Base-by-base conservation (phyloP, 225 moss, liverwort and hornwort genomes). In the Physcomitrellopsis africana region DNA sequence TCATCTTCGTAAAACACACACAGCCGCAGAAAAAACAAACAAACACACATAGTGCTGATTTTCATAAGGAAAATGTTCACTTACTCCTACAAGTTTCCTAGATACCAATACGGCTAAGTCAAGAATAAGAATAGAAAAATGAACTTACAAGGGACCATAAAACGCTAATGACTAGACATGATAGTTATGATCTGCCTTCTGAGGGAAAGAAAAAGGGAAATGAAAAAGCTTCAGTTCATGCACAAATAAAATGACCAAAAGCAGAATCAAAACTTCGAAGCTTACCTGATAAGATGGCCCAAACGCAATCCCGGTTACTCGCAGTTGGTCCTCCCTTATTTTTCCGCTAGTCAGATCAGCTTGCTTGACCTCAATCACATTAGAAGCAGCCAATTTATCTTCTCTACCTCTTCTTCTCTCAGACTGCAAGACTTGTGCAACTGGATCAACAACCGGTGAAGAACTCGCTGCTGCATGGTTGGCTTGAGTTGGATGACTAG, bases 351-450 rank as follows among this genome's bases (percentile, higher is more conserved):
- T 99, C 71, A 99, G 86, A 72, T 99, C 99, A 44, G 95, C 87
- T 82, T 99, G 99, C 64, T 91, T 99, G 29, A 99, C 94, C 85
- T 99, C 99, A 59, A 95, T 92, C 54, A 99, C 86, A 69, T 70
- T 82, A 12, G 89, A 84, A 27, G 89, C 88, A 27, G 81, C 79
- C 83, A 78, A 81, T 74, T 76, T 74, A 44, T 91, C 91, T 62
- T 90, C 89, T 82, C 84, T 87, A 13, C 93, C 95, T 84, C 88
- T 90, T 71, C 89, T 93, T 79, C 95, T 86, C 82, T 93, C 93
- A 58, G 86, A 82, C 81, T 88, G 90, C 86, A 93, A 85, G 54
- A 92, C 93, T 84, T 85, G 91, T 48, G 87, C 89, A 68, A 99
- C 72, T 43, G 88, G 87, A 78, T 93, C 90, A 52, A 49, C 44